phyloP scores from a whole-genome alignment of 2,329 filamentous ascomycete species.

The Ophiostoma pallidulum region DNA sequence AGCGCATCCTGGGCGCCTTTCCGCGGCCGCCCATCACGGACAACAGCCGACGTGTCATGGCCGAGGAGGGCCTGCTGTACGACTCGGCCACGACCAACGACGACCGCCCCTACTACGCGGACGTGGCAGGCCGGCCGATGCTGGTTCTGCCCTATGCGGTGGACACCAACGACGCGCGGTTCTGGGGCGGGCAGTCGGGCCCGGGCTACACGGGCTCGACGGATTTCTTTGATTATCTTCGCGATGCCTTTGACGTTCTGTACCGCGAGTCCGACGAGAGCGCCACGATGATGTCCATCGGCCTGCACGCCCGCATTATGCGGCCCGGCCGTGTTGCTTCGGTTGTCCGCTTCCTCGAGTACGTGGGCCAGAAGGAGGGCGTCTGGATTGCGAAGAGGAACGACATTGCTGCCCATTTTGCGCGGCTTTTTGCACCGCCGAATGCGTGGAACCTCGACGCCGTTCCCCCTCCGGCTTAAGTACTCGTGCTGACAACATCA shows the following conservation, averaged over 20 bases:
- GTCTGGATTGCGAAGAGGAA: constrained; percentile 11
- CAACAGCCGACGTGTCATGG: constrained; percentile 10
- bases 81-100: constrained; percentile 12
- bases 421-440: constrained; percentile 1
- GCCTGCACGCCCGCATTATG: constrained; percentile 12
- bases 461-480: background rate
- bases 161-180: constrained; percentile 12
- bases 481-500: too few relatives aligned
- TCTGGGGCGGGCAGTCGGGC: constrained; percentile 11
- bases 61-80: constrained; percentile 10
- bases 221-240: constrained; percentile 9
- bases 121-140: constrained; percentile 9
- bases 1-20: constrained; percentile 9
- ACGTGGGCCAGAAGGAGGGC: constrained; percentile 4
- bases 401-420: constrained; percentile 8
- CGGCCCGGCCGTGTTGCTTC: constrained; percentile 9
- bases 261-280: constrained; percentile 12
- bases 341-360: constrained; percentile 8
- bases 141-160: constrained; percentile 10
- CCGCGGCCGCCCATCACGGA: constrained; percentile 10
- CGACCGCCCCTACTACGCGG: constrained; percentile 10
- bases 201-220: constrained; percentile 10
- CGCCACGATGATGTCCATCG: constrained; percentile 10
- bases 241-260: constrained; percentile 10
- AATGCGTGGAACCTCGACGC: constrained; percentile 9